phyloP scores from a whole-genome alignment of 768 basidiomycete species.

The Calocera viscosa region DNA sequence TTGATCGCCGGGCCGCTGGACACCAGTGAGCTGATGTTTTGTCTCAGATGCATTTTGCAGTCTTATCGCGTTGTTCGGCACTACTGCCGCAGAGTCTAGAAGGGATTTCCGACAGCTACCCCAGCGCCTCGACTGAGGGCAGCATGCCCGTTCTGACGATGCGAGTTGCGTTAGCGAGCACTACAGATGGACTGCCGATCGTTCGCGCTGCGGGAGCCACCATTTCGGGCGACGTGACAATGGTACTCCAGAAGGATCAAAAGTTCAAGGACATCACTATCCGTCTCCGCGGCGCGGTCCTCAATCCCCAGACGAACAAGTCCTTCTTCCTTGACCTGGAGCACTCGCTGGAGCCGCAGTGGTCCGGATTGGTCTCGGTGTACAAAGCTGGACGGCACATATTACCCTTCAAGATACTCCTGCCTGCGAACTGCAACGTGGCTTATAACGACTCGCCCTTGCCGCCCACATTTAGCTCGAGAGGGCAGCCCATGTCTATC shows the following conservation, averaged over 20 bases:
- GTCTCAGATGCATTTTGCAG: background rate
- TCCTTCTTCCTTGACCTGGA: background rate
- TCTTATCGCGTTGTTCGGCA: background rate
- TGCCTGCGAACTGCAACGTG: background rate
- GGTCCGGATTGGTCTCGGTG: background rate
- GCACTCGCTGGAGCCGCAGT: background rate
- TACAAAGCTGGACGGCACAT: background rate
- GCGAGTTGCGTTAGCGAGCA: background rate
- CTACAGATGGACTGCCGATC: background rate
- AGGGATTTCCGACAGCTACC: background rate
- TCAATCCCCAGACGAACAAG: background rate
- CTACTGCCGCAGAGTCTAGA: background rate
- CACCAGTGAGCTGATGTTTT: background rate
- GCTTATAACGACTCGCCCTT: background rate
- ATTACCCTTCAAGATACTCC: background rate
- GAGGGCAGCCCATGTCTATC: background rate
- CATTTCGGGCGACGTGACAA: background rate
- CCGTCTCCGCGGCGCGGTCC: background rate
- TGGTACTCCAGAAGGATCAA: background rate
- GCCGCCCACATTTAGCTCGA: background rate
- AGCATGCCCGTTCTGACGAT: background rate
- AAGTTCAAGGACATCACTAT: conserved; percentile 5
- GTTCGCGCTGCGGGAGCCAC: background rate
- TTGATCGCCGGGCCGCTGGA: background rate
- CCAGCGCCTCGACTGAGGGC: background rate